Evolutionary conservation across 257 asterid genomes (phyloP).

Genomic region (Agastache rugosa): DNA sequence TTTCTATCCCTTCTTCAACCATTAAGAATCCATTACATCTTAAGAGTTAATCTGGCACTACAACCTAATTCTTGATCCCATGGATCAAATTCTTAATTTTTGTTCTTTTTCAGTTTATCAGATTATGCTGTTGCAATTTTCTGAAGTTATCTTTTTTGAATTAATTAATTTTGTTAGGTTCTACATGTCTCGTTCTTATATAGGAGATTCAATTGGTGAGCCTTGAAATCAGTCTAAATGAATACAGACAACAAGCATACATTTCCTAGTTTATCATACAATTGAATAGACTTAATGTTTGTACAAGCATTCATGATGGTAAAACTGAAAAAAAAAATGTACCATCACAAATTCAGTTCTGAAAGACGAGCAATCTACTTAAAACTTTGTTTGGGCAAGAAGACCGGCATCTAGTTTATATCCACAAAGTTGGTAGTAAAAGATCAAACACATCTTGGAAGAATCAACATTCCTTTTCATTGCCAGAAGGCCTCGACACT

Average conservation of each 20-base stretch:
- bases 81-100: not conserved
- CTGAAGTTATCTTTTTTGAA: not conserved
- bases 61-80: not conserved
- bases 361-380: not conserved
- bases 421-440: not conserved
- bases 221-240: not conserved
- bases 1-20: not conserved
- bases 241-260: not conserved
- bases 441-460: not conserved
- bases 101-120: not conserved
- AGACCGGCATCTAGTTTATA: too few species aligned
- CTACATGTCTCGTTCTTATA: too few species aligned
- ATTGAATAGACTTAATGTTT: not conserved
- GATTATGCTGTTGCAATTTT: not conserved
- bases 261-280: not conserved
- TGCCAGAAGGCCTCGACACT: not conserved
- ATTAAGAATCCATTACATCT: not conserved
- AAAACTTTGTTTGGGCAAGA: not conserved
- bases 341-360: not conserved
- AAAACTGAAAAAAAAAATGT: not conserved
- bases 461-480: not conserved
- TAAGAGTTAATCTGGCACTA: not conserved
- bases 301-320: not conserved
- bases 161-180: not conserved
- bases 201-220: not conserved